Evolutionary conservation across 345 rosid genomes (phyloP), one percentile per base, ranked within the genome.

Genomic region (Salix udensis): DNA sequence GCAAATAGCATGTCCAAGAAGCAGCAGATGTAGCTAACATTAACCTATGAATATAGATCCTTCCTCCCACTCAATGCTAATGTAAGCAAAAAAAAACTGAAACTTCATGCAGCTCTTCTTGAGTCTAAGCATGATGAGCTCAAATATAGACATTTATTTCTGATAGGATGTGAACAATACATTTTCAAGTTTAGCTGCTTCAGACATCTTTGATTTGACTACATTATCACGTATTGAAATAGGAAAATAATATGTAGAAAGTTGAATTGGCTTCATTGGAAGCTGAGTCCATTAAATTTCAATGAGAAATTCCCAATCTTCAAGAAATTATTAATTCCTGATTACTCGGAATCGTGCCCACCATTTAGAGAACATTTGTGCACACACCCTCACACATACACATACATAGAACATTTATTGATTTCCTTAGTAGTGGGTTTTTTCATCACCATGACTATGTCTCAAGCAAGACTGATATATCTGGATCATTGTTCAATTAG

Each of bases 51-150:
- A 44, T n/a, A 23, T 14, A 6, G 30, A 53, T 58, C 28, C 14
- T 34, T 67, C n/a, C 4, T 9, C 62, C 62, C 62, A 14, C 13
- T 21, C 12, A 28, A n/a, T n/a, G 75, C 19, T 28, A 74, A 74
- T 15, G n/a, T 55, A 70, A 28, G 55, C 28, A 68, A 34, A 60
- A 78, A 70, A 60, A 78, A 70, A 26, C 12, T 1, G 13, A 9
- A 40, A 40, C 55, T 70, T 52, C 67, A 14, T n/a, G 36, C 65
- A 31, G 52, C 74, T 36, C 44, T 23, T 19, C 39, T 34, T 36
- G 26, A 75, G 64, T 44, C 71, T 34, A 50, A 70, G 78, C 65
- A 72, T 34, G 55, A 76, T 36, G 60, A 55, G 55, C 61, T 68
- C 46, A 74, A 52, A 68, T 77, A 21, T 19, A 19, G 40, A 60